Evolutionary conservation across 2,329 filamentous ascomycete genomes (phyloP).

Genomic region (Aspergillus sp.): DNA sequence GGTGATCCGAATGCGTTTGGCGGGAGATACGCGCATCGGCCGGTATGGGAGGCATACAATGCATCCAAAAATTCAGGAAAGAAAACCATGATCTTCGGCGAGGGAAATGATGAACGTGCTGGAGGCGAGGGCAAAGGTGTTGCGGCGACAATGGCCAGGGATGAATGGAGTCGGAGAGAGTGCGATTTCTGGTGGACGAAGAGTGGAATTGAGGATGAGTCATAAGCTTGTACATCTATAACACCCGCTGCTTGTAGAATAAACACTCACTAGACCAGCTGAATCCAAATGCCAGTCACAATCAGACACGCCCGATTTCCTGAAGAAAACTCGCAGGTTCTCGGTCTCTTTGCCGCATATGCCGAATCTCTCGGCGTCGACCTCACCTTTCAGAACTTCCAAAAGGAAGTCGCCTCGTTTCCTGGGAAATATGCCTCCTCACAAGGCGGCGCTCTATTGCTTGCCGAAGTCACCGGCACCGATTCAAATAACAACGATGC

Average conservation of each 20-base stretch:
- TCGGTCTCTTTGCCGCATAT: slow-evolving; percentile 39
- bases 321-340: slow-evolving; percentile 37
- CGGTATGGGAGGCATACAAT: slow-evolving; percentile 32
- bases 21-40: slow-evolving; percentile 23
- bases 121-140: slow-evolving; percentile 34
- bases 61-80: slow-evolving; percentile 13
- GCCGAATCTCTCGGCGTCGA: slow-evolving; percentile 45
- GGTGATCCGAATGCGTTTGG: slow-evolving; percentile 40
- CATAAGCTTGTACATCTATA: neutral
- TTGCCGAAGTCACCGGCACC: slow-evolving; percentile 30
- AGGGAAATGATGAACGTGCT: slow-evolving; percentile 45
- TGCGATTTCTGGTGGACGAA: slow-evolving; percentile 44
- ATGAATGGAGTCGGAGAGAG: slow-evolving; percentile 39
- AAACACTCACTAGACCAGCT: slow-evolving; percentile 1
- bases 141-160: slow-evolving; percentile 35
- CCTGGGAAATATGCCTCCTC: slow-evolving; percentile 49
- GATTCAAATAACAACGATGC: slow-evolving; percentile 10
- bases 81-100: slow-evolving; percentile 40
- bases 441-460: slow-evolving; percentile 43
- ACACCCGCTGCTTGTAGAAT: neutral
- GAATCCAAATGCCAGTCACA: neutral
- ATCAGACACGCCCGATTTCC: slow-evolving; percentile 36
- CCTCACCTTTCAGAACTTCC: slow-evolving; percentile 52
- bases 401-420: slow-evolving; percentile 45
- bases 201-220: slow-evolving; percentile 11